These are phyloP conservation scores for Hypoxylon perforatum DNA, from an alignment of 495 filamentous ascomycete species.

Conservation along the genomic window DNA sequence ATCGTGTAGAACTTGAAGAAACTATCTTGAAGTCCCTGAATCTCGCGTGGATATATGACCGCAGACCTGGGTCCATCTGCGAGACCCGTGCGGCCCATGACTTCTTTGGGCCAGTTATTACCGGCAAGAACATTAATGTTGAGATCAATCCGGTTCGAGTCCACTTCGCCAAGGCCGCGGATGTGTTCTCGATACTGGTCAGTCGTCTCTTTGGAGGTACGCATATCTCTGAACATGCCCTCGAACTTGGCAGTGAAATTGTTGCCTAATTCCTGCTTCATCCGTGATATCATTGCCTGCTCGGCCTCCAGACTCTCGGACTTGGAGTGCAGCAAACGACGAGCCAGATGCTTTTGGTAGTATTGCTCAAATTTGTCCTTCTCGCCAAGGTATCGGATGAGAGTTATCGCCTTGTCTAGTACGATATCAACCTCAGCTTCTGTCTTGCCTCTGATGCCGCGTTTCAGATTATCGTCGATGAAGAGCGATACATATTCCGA, in stretches of 20 bases:
- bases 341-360: constrained; percentile 96
- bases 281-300: constrained; percentile 93
- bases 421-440: constrained; percentile 88
- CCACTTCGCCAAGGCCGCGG: constrained; percentile 68
- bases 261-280: constrained; percentile 96
- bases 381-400: constrained; percentile 87
- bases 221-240: constrained; percentile 99
- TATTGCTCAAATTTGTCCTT: constrained; percentile 97
- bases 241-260: constrained; percentile 93
- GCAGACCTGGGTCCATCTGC: constrained; percentile 63
- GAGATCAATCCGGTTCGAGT: constrained; percentile 78
- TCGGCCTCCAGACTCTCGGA: constrained; percentile 90
- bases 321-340: constrained; percentile 84
- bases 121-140: constrained; percentile 86
- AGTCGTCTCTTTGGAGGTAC: constrained; percentile 86
- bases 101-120: constrained; percentile 93
- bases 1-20: constrained; percentile 92
- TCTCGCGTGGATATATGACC: constrained; percentile 77
- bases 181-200: constrained; percentile 78
- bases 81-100: constrained; percentile 66
- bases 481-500: constrained; percentile 96
- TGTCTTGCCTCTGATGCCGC: constrained; percentile 91
- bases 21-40: constrained; percentile 81
- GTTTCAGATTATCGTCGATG: constrained; percentile 96
- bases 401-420: constrained; percentile 87